These are phyloP conservation scores for Alternaria arborescens DNA, from an alignment of 2,329 filamentous ascomycete genomes.

Conservation along the genomic window DNA sequence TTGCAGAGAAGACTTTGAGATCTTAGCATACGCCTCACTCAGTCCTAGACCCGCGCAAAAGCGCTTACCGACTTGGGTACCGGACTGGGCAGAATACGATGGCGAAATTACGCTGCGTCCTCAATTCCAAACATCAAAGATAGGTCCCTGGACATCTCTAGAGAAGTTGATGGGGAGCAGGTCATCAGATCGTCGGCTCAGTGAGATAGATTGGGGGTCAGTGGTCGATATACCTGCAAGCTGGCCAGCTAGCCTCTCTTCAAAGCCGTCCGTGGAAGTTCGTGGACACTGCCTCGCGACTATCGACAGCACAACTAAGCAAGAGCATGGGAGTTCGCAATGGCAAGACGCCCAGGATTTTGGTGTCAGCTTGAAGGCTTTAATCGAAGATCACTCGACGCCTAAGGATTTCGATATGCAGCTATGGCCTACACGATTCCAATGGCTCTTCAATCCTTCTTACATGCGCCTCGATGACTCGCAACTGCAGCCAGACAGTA, in stretches of 20 bases:
- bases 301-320: conserved; percentile 10
- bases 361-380: neutral
- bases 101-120: conserved; percentile 10
- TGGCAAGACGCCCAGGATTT: conserved; percentile 13
- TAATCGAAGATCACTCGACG: neutral
- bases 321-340: neutral
- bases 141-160: conserved; percentile 21
- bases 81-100: conserved; percentile 14
- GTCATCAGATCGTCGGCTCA: neutral
- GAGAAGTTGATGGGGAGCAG: conserved; percentile 10
- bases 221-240: conserved; percentile 10
- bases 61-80: conserved; percentile 20
- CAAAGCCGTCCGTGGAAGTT: conserved; percentile 6
- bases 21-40: conserved; percentile 18
- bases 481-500: neutral
- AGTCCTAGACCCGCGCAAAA: neutral
- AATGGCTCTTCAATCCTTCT: conserved; percentile 15
- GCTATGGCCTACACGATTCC: conserved; percentile 14
- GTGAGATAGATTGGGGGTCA: conserved; percentile 7
- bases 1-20: conserved; percentile 19
- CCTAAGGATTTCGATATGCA: neutral
- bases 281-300: conserved; percentile 19
- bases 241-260: neutral
- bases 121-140: conserved; percentile 14
- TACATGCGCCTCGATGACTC: neutral